phyloP scores from a whole-genome alignment of 2,329 filamentous ascomycete genomes.

The Dendryphion nanum region DNA sequence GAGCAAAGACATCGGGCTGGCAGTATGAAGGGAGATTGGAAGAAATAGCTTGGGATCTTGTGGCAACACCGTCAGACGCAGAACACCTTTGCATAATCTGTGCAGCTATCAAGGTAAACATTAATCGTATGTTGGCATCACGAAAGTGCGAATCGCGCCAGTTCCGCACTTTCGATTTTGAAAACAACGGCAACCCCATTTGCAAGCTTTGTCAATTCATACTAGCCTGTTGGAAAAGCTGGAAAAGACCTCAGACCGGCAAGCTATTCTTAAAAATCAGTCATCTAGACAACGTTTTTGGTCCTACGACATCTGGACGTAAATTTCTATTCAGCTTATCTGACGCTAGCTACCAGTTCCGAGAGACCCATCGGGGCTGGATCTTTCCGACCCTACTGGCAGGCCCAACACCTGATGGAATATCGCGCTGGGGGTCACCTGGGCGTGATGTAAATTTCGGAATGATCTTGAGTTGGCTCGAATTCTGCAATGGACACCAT shows the following conservation, averaged over 20 bases:
- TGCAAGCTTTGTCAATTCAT: background rate
- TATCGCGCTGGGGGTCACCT: too few species aligned
- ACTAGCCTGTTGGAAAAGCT: background rate
- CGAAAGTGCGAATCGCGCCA: background rate
- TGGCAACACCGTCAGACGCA: background rate
- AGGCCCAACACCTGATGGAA: background rate
- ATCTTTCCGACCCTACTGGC: background rate
- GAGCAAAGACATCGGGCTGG: background rate
- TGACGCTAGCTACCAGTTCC: background rate
- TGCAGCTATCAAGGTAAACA: background rate
- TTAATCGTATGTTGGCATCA: background rate
- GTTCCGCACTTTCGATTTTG: background rate
- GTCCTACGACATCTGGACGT: background rate
- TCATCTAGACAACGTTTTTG: too few species aligned
- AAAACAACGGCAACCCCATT: conserved; percentile 1
- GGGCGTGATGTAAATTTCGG: too few species aligned
- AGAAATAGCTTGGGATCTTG: background rate
- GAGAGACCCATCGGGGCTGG: too few species aligned
- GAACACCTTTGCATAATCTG: background rate
- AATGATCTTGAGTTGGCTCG: background rate
- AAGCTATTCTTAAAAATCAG: background rate
- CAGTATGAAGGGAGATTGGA: too few species aligned
- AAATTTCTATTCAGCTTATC: background rate
- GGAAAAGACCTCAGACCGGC: background rate
- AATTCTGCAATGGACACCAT: background rate